A percentile compares a stretch with the other conserved stretches of the same genome.
These are phyloP conservation scores for Breynia disticha DNA, from an alignment of 441 rosid species.

Conservation along the genomic window DNA sequence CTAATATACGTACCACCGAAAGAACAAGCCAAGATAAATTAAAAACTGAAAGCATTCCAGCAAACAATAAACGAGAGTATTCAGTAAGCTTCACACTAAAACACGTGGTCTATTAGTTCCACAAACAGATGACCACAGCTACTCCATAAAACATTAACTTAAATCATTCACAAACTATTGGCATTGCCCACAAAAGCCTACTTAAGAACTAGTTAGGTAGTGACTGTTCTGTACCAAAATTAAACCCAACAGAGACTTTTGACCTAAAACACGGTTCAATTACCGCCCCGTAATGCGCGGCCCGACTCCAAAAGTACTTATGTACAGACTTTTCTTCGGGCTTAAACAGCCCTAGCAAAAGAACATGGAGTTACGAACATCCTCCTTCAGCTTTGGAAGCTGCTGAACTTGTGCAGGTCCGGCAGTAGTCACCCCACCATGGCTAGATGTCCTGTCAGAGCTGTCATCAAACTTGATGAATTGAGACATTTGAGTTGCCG, in stretches of 20 bases:
- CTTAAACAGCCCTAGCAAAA: constrained; percentile 30
- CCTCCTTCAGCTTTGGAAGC: constrained; percentile 52
- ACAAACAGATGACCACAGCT: too few relatives aligned
- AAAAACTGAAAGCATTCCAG: too few relatives aligned
- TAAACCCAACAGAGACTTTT: background rate
- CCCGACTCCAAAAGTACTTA: too few relatives aligned
- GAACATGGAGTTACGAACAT: constrained; percentile 62
- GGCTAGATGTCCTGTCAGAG: constrained; percentile 66
- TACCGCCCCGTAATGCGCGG: background rate
- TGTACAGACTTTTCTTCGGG: too few relatives aligned
- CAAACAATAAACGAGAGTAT: too few relatives aligned
- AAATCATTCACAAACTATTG: too few relatives aligned
- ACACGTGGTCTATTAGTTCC: too few relatives aligned
- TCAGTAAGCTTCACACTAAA: too few relatives aligned
- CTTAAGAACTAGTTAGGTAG: background rate
- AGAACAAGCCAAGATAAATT: too few relatives aligned
- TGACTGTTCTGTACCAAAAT: background rate
- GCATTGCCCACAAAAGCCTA: background rate
- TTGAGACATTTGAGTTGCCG: constrained; percentile 64
- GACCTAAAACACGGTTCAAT: background rate
- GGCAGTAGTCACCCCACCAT: constrained; percentile 47
- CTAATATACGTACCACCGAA: too few relatives aligned
- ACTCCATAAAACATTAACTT: too few relatives aligned
- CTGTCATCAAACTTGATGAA: constrained; percentile 67
- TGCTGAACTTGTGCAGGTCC: constrained; percentile 50